Percentiles rank a stretch among this genome's conserved stretches.
These are phyloP conservation scores for Talaromyces sp. DNA, from an alignment of 2,329 filamentous ascomycete species.

Conservation along the genomic window DNA sequence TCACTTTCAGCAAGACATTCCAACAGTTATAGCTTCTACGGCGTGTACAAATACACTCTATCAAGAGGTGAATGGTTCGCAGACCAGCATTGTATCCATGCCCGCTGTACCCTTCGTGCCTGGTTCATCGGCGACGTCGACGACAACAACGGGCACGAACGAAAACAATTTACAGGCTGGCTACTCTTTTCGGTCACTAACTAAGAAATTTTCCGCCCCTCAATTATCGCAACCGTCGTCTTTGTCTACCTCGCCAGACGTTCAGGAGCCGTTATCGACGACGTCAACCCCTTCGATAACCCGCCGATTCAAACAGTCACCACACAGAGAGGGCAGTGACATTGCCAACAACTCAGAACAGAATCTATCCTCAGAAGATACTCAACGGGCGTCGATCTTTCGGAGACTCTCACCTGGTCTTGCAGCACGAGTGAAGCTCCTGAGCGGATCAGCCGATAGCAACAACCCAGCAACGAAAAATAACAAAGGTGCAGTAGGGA, in stretches of 20 bases:
- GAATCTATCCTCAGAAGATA: constrained; percentile 24
- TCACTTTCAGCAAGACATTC: background rate
- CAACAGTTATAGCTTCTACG: constrained; percentile 14
- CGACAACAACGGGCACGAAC: constrained; percentile 10
- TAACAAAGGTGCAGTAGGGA: constrained; percentile 28
- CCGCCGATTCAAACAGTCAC: constrained; percentile 22
- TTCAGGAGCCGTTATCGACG: constrained; percentile 21
- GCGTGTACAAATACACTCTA: background rate
- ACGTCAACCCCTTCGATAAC: constrained; percentile 17
- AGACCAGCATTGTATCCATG: constrained; percentile 28
- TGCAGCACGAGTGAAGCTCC: constrained; percentile 39
- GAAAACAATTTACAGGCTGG: constrained; percentile 1
- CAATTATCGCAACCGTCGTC: constrained; percentile 20
- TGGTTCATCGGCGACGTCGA: constrained; percentile 23
- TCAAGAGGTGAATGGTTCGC: background rate
- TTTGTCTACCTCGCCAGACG: background rate
- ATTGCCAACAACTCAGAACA: constrained; percentile 5
- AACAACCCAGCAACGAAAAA: constrained; percentile 7
- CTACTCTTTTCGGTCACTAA: constrained; percentile 11
- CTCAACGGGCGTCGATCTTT: constrained; percentile 31
- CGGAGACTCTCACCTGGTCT: constrained; percentile 40
- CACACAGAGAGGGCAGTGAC: constrained; percentile 29
- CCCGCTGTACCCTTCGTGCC: constrained; percentile 32
- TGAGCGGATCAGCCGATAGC: constrained; percentile 33
- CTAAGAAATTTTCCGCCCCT: constrained; percentile 21